phyloP scores from a whole-genome alignment of 2,329 filamentous ascomycete genomes.

The Fusarium sp. region DNA sequence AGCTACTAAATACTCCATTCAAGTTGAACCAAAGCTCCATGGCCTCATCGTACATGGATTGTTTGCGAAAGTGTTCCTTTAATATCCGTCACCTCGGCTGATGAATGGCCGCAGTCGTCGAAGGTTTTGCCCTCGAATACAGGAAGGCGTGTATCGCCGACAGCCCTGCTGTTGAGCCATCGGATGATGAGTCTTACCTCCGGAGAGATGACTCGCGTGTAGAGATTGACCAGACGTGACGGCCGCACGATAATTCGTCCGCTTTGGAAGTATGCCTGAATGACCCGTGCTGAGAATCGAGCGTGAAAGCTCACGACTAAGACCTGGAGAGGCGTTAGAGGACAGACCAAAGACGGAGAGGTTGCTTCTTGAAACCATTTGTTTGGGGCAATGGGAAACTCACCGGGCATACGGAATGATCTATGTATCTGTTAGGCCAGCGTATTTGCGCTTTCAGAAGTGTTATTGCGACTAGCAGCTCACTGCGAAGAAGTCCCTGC shows the following conservation, averaged over 20 bases:
- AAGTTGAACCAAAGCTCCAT: too few species aligned
- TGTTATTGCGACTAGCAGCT: background rate
- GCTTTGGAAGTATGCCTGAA: conserved; percentile 23
- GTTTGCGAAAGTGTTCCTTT: too few species aligned
- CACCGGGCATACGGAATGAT: too few species aligned
- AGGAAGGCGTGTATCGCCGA: conserved; percentile 30
- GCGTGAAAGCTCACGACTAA: conserved; percentile 27
- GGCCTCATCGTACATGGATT: too few species aligned
- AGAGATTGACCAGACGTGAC: conserved; percentile 28
- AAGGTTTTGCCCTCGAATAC: too few species aligned
- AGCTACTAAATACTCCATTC: too few species aligned
- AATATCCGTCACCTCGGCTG: too few species aligned
- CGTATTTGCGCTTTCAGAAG: background rate
- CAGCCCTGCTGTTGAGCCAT: conserved; percentile 26
- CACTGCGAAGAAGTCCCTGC: conserved; percentile 1
- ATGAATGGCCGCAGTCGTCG: too few species aligned
- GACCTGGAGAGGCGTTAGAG: conserved; percentile 10
- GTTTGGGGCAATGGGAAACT: too few species aligned
- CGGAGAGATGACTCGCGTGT: background rate
- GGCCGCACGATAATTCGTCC: conserved; percentile 18
- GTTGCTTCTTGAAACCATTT: too few species aligned
- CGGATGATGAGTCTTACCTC: conserved; percentile 18
- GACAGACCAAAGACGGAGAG: background rate
- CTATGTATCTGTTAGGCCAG: background rate
- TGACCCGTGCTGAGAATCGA: conserved; percentile 25